Conservation (phyloP, 305 asterid species). For the Solanum chacoense region DNA sequence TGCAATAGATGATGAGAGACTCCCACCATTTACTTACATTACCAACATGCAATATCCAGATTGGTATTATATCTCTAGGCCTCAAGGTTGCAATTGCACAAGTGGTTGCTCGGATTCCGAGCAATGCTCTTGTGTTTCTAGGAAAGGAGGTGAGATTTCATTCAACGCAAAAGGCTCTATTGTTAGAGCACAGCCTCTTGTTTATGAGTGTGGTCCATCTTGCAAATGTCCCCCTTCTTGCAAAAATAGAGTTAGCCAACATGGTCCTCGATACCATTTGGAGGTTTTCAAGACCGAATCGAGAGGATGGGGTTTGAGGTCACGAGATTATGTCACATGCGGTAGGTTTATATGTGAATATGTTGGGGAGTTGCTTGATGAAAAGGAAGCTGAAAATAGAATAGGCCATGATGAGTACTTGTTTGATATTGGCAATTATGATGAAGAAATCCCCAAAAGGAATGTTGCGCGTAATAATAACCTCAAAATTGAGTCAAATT, state of each 20-base stretch:
- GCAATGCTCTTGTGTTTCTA: conserved; percentile 7
- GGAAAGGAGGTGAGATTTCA: conserved; percentile 13
- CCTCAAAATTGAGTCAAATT: background rate
- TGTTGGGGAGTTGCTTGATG: conserved; percentile 20
- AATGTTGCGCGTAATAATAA: background rate
- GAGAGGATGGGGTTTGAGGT: conserved; percentile 29
- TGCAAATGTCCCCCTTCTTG: conserved; percentile 25
- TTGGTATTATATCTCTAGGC: background rate
- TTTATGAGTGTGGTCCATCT: conserved; percentile 23
- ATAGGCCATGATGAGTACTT: conserved; percentile 10
- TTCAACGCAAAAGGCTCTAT: conserved; percentile 10
- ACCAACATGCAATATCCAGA: conserved; percentile 7
- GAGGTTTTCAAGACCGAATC: conserved; percentile 20
- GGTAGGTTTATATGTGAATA: conserved; percentile 25
- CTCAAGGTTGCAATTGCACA: conserved; percentile 13
- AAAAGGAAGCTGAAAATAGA: conserved; percentile 16
- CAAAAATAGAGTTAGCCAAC: conserved; percentile 19
- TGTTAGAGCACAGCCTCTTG: background rate
- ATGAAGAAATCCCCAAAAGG: background rate
- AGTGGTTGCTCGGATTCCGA: conserved; percentile 13
- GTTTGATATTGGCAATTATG: conserved; percentile 14
- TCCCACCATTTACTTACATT: conserved; percentile 14
- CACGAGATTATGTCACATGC: conserved; percentile 1
- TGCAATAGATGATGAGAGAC: conserved; percentile 11
- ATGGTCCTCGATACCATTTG: conserved; percentile 9